Evolutionary conservation across 148 eudicot species (phyloP), one percentile per base, ranked within the genome.

Genomic region (Mesembryanthemum crystallinum): DNA sequence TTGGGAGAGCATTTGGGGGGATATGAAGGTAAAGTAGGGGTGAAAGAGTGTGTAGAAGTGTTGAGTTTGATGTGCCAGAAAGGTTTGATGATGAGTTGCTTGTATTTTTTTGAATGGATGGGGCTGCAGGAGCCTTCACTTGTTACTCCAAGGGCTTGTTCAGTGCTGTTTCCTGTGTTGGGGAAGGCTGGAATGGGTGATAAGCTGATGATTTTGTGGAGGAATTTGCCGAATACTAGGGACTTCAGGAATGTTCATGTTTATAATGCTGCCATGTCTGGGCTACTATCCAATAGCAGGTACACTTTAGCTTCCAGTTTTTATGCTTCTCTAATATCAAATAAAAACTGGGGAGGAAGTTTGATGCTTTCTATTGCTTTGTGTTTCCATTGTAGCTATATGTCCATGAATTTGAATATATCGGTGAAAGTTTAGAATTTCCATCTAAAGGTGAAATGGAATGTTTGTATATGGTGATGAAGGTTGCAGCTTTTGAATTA

Each of bases 41-140:
- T 80, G 63, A 80, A 64, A 61, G 94, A 89, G 64, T 89, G 98
- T 76, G 80, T 90, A 77, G 87, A 86, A 67, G 83, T 87, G 72
- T 61, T 94, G 90, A 79, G 79, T 32, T 81, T 83, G 82, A 82
- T 94, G 91, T 87, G 87, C 49, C 76, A 84, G 65, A 87, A 86
- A 72, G 91, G 88, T 72, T 54, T 90, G 65, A 30, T 84, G 72
- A 82, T 84, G 89, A 74, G 82, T 61, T 92, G 97, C 78, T 86
- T 92, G 91, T 92, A 89, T 71, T 92, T 94, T 52, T 92, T 84
- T 62, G 96, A 94, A 68, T 94, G 98, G 98, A 90, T 92, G 94
- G 82, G 90, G 29, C 81, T 90, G 82, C 91, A 87, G 78, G 96
- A 92, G 74, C 96, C 88, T 17, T 84, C 88, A 2, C 73, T 94